Conservation (phyloP, 2,329 filamentous ascomycete species). For the Pestalotiopsis sp. region DNA sequence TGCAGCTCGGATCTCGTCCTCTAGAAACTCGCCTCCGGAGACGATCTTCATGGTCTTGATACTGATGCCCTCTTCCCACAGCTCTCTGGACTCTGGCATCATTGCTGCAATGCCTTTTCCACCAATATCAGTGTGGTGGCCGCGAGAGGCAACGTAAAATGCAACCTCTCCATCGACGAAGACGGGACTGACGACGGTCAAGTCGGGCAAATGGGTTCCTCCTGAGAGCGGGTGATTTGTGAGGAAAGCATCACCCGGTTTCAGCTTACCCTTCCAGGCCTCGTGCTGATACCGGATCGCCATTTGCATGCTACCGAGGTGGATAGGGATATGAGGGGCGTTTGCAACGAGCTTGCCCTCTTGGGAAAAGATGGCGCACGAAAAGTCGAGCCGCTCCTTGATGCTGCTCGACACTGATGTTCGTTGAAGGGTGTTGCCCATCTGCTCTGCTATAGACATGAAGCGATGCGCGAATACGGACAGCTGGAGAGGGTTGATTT, state of each 20-base stretch:
- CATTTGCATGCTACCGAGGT: conserved; percentile 76
- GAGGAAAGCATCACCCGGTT: conserved; percentile 74
- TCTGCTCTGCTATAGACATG: conserved; percentile 84
- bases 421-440: conserved; percentile 77
- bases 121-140: conserved; percentile 23
- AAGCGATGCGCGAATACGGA: conserved; percentile 80
- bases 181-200: conserved; percentile 23
- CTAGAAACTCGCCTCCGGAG: conserved; percentile 36
- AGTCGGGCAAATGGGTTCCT: conserved; percentile 23
- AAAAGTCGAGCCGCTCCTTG: conserved; percentile 80
- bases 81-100: conserved; percentile 41
- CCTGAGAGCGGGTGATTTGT: conserved; percentile 55
- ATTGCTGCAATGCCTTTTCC: conserved; percentile 53
- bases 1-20: conserved; percentile 30
- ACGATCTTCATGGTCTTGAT: conserved; percentile 40
- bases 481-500: conserved; percentile 71
- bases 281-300: conserved; percentile 69
- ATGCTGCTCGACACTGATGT: conserved; percentile 78
- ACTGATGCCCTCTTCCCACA: conserved; percentile 47
- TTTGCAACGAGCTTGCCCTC: conserved; percentile 75
- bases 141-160: conserved; percentile 22
- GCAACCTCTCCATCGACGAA: conserved; percentile 20
- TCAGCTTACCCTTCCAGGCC: conserved; percentile 72
- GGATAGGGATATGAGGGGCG: conserved; percentile 74
- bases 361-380: conserved; percentile 76